A percentile compares a stretch with the other conserved stretches of the same genome.
Conservation (phyloP, 805 yeast species). For the Metschnikowia reukaufii region DNA sequence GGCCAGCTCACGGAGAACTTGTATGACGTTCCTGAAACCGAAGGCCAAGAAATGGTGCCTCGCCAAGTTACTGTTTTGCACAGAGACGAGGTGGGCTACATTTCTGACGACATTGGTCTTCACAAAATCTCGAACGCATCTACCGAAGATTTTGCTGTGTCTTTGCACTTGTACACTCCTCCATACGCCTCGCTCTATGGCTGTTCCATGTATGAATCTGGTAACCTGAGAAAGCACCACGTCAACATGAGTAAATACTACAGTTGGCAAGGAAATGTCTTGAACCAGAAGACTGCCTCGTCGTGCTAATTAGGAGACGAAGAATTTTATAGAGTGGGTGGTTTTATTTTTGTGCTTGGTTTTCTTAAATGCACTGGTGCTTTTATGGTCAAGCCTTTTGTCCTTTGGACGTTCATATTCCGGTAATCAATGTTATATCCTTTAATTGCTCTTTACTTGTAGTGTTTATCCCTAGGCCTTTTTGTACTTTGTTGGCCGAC, state of each 20-base stretch:
- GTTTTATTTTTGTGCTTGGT: background rate
- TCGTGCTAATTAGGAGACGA: conserved; percentile 15
- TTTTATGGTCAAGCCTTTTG: background rate
- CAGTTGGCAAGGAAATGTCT: conserved; percentile 56
- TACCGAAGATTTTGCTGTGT: conserved; percentile 47
- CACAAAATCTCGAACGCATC: conserved; percentile 59
- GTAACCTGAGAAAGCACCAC: conserved; percentile 49
- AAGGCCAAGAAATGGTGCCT: conserved; percentile 26
- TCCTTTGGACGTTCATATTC: conserved; percentile 7
- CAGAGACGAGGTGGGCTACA: conserved; percentile 57
- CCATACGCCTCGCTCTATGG: conserved; percentile 68
- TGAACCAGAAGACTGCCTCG: conserved; percentile 23
- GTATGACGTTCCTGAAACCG: conserved; percentile 48
- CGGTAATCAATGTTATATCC: conserved; percentile 9
- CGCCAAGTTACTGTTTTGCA: conserved; percentile 28
- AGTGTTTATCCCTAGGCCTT: no score
- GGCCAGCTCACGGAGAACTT: conserved; percentile 60
- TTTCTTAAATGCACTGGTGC: background rate
- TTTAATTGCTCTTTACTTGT: background rate
- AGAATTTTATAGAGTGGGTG: background rate
- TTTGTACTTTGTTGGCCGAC: conserved; percentile 28
- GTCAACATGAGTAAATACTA: conserved; percentile 60
- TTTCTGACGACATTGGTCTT: conserved; percentile 63
- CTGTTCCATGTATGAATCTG: conserved; percentile 50
- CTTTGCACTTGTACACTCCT: conserved; percentile 73